phyloP scores from a whole-genome alignment of 1,139 yeast genomes.

The Hanseniaspora uvarum region DNA sequence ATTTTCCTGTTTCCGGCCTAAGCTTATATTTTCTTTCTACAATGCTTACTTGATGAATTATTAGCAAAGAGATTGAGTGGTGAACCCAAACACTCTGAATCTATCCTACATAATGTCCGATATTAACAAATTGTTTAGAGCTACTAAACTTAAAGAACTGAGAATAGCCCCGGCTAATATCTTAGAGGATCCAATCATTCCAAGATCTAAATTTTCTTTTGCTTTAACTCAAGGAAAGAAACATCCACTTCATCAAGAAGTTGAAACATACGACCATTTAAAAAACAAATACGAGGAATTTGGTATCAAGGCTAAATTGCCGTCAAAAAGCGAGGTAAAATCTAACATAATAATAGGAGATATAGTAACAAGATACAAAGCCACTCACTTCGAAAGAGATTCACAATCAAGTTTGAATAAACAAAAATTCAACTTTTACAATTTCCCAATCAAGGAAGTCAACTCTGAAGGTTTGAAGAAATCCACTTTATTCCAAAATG shows the following conservation, averaged over 20 bases:
- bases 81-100: not conserved
- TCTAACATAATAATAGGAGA: constrained; percentile 14
- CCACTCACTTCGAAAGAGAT: constrained; percentile 14
- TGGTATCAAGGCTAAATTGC: constrained; percentile 12
- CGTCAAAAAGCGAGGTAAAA: not conserved
- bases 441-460: constrained; percentile 5
- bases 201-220: not conserved
- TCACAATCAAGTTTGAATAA: constrained; percentile 11
- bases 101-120: constrained; percentile 27
- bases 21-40: not conserved
- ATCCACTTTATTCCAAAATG: not conserved
- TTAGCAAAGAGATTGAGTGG: not conserved
- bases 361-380: constrained; percentile 11
- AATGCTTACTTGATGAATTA: no score
- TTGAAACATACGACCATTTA: constrained; percentile 11
- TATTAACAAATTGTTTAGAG: constrained; percentile 36
- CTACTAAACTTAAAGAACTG: constrained; percentile 34
- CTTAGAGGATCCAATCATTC: not conserved
- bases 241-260: constrained; percentile 12
- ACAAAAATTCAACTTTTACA: constrained; percentile 5
- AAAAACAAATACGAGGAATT: constrained; percentile 8
- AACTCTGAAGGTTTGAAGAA: not conserved
- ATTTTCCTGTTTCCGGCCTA: not conserved
- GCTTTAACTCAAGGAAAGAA: constrained; percentile 5
- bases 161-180: constrained; percentile 1